phyloP scores from a whole-genome alignment of 352 stramenopile species.

The Globisporangium uncinulatum region DNA sequence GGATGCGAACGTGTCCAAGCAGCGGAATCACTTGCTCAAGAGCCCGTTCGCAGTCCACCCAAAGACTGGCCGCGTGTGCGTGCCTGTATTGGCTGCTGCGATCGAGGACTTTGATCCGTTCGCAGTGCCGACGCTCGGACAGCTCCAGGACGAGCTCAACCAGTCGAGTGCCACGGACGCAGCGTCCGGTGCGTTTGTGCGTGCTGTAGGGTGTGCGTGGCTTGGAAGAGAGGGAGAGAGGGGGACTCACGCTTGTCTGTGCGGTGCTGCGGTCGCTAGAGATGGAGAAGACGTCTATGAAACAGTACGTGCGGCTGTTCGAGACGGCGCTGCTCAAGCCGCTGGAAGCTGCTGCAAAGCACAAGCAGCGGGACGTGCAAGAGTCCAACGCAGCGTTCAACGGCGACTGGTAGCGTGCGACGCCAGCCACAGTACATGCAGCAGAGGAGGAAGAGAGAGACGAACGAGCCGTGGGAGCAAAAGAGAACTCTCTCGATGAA shows the following conservation, averaged over 20 bases:
- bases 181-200: slow-evolving; percentile 16
- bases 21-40: slow-evolving; percentile 99
- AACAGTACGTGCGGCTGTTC: slow-evolving; percentile 68
- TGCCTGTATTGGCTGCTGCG: slow-evolving; percentile 88
- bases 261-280: slow-evolving; percentile 10
- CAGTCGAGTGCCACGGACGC: slow-evolving; percentile 27
- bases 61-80: slow-evolving; percentile 97
- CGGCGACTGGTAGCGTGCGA: slow-evolving; percentile 83
- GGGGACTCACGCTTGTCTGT: slow-evolving; percentile 7
- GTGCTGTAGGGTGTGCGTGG: neutral
- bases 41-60: slow-evolving; percentile 98
- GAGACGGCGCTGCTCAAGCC: slow-evolving; percentile 70
- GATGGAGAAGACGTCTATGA: slow-evolving; percentile 56
- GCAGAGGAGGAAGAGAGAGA: neutral
- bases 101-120: slow-evolving; percentile 88
- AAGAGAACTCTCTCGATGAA: neutral
- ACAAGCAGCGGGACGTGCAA: slow-evolving; percentile 64
- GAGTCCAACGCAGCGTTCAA: slow-evolving; percentile 69
- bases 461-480: neutral
- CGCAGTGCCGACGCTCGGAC: slow-evolving; percentile 75
- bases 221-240: neutral
- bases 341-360: slow-evolving; percentile 47
- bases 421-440: too few relatives aligned
- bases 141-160: slow-evolving; percentile 83
- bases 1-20: slow-evolving; percentile 99